phyloP scores from a whole-genome alignment of 768 basidiomycete species.

The Leucocoprinus sp. region DNA sequence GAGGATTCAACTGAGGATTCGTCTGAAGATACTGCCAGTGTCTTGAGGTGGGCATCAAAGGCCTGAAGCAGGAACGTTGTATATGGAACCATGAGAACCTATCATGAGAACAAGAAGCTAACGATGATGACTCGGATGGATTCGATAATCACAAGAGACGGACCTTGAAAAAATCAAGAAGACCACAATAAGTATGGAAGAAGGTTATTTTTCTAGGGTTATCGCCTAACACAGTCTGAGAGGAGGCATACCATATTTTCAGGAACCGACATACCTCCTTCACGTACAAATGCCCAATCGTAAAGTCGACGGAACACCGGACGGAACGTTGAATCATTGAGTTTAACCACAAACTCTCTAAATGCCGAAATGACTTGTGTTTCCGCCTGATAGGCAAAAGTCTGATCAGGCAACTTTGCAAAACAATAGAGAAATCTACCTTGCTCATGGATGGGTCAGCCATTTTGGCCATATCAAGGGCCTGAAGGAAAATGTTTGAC shows the following conservation, averaged over 20 bases:
- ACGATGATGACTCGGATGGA: too few species aligned
- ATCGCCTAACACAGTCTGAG: conserved; percentile 18
- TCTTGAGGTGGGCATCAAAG: conserved; percentile 52
- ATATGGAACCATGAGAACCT: conserved; percentile 89
- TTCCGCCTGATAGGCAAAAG: conserved; percentile 36
- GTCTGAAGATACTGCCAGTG: conserved; percentile 27
- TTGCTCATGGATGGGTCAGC: conserved; percentile 21
- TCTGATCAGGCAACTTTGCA: background rate
- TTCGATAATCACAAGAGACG: conserved; percentile 15
- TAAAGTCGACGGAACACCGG: conserved; percentile 87
- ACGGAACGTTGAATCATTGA: conserved; percentile 87
- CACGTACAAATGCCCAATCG: conserved; percentile 85
- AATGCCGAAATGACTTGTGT: conserved; percentile 58
- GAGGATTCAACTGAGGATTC: conserved; percentile 22
- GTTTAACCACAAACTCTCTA: conserved; percentile 81
- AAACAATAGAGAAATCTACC: background rate
- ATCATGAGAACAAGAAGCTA: background rate
- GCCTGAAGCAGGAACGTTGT: conserved; percentile 69
- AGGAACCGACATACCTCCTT: conserved; percentile 29
- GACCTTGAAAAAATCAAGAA: conserved; percentile 89
- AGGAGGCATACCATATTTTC: background rate
- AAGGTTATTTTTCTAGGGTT: conserved; percentile 59
- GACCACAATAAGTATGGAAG: conserved; percentile 58
- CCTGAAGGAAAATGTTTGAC: conserved; percentile 75
- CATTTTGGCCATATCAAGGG: conserved; percentile 48